phyloP scores from a whole-genome alignment of 176 grass and related monocot genomes.

The Rhipidocladum racemiflorum region DNA sequence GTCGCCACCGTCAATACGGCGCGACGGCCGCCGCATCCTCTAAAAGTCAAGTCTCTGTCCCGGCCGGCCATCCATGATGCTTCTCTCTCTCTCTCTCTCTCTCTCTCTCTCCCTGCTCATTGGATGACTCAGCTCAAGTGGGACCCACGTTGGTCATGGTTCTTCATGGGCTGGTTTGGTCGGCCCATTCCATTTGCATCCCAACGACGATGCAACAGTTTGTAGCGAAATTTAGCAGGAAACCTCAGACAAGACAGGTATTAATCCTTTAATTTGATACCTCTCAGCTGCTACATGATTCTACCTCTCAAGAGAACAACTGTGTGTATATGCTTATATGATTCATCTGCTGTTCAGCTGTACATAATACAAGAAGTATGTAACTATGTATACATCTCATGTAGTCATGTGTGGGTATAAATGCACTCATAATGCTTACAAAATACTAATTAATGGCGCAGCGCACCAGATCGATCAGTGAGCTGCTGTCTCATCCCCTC shows the following conservation, averaged over 20 bases:
- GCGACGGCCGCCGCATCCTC: neutral
- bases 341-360: neutral
- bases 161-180: neutral
- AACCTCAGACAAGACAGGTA: neutral
- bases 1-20: neutral
- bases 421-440: neutral
- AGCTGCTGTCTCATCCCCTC: neutral
- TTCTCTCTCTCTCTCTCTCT: neutral
- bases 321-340: neutral
- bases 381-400: neutral
- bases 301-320: neutral
- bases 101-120: neutral
- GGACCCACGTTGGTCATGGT: neutral
- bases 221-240: neutral
- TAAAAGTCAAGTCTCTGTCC: neutral
- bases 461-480: neutral
- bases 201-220: neutral
- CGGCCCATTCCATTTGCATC: neutral
- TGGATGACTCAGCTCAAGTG: neutral
- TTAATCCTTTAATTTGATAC: neutral
- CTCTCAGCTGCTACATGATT: neutral
- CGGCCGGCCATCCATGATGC: neutral
- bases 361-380: constrained; percentile 17
- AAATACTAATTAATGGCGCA: neutral
- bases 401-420: neutral